Evolutionary conservation across 768 basidiomycete genomes (phyloP).

Genomic region (Lentinula guzmanii): DNA sequence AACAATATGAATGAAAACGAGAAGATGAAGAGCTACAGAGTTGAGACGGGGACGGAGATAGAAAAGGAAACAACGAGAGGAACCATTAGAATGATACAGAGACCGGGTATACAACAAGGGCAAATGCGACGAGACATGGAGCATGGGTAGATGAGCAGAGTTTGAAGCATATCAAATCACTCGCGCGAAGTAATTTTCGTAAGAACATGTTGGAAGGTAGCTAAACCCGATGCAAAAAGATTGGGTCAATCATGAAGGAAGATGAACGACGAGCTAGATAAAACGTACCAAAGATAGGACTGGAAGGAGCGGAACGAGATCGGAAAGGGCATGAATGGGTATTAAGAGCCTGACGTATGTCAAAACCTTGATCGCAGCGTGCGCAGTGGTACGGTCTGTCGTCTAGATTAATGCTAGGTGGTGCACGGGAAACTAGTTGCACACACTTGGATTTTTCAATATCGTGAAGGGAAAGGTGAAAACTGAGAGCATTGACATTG

Average conservation of each 20-base stretch:
- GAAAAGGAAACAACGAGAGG: neutral
- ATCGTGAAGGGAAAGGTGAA: conserved; percentile 29
- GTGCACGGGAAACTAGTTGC: too few relatives aligned
- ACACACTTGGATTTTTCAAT: conserved; percentile 18
- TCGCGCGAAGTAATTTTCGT: conserved; percentile 12
- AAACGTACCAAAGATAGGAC: conserved; percentile 25
- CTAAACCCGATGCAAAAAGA: neutral
- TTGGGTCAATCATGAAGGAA: neutral
- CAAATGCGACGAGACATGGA: neutral
- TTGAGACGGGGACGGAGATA: neutral
- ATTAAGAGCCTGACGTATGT: neutral
- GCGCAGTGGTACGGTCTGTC: neutral
- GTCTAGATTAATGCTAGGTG: neutral
- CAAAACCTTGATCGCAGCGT: neutral
- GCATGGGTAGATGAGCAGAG: neutral
- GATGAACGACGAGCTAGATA: neutral
- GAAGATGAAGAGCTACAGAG: neutral
- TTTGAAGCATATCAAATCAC: neutral
- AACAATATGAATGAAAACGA: too few relatives aligned
- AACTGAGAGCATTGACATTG: conserved; percentile 23
- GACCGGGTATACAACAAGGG: neutral
- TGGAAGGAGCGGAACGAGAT: conserved; percentile 11
- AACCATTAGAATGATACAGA: neutral
- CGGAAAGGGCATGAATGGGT: conserved; percentile 6
- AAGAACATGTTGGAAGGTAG: conserved; percentile 14